phyloP scores from a whole-genome alignment of 164 flowering plant species.

The Tetracentron sinense region DNA sequence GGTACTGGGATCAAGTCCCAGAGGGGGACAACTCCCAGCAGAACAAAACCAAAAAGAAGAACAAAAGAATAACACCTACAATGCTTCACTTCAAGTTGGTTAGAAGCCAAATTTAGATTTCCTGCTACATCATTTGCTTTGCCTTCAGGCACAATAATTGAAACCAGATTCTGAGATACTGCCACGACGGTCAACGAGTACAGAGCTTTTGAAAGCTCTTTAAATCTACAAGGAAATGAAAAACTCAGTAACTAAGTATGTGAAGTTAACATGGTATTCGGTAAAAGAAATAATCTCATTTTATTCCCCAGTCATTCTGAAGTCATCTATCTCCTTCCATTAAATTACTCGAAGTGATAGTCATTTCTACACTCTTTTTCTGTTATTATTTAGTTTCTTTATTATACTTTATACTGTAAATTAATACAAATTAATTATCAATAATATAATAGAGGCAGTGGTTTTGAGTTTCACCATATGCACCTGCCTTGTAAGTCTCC shows the following conservation, averaged over 20 bases:
- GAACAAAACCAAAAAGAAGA: no score
- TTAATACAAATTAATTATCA: no score
- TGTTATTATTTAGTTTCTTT: no score
- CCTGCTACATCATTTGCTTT: constrained; percentile 53
- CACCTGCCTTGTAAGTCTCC: constrained; percentile 69
- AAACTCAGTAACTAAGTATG: neutral
- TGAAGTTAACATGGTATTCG: neutral
- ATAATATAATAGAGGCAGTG: neutral
- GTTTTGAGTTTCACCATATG: constrained; percentile 21
- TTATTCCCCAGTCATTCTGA: no score
- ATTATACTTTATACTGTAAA: no score
- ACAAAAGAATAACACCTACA: constrained; percentile 25
- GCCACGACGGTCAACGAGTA: constrained; percentile 38
- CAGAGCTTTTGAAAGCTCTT: constrained; percentile 49
- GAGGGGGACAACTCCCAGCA: no score
- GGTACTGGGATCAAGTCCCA: no score
- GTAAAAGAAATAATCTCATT: neutral
- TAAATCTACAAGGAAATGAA: constrained; percentile 30
- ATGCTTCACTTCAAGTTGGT: constrained; percentile 43
- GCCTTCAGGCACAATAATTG: constrained; percentile 44
- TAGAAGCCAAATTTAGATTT: constrained; percentile 52
- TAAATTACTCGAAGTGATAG: no score
- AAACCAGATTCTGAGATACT: constrained; percentile 29
- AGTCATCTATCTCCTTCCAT: no score
- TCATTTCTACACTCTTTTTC: no score